A percentile compares a stretch with the other conserved stretches of the same genome.
Evolutionary conservation across 2,329 filamentous ascomycete species (phyloP).

Genomic region (Colletotrichum trifolii): DNA sequence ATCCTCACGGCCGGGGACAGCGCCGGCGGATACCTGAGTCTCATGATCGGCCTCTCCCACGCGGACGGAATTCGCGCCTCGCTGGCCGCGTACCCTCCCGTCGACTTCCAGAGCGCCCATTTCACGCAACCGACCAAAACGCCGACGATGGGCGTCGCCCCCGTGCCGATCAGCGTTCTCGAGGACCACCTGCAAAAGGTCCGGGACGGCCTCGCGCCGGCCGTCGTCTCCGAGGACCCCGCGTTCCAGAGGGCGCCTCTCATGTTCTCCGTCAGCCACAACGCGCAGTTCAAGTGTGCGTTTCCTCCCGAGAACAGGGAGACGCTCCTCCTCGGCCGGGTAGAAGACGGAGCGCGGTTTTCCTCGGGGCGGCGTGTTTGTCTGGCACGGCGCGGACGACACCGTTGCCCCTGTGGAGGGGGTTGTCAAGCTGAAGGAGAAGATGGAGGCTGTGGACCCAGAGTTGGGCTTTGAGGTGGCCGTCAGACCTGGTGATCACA

Average conservation of each 20-base stretch:
- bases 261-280: constrained; percentile 11
- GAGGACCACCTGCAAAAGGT: constrained; percentile 20
- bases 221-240: constrained; percentile 5
- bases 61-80: constrained; percentile 38
- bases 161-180: constrained; percentile 5
- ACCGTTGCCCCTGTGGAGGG: constrained; percentile 11
- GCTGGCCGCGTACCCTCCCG: constrained; percentile 38
- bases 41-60: constrained; percentile 39
- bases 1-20: constrained; percentile 23
- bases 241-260: constrained; percentile 4
- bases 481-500: constrained; percentile 15
- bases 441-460: constrained; percentile 9
- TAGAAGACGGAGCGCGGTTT: constrained; percentile 17
- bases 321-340: constrained; percentile 5
- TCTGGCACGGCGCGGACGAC: constrained; percentile 22
- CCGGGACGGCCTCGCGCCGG: neutral
- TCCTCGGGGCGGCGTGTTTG: constrained; percentile 22
- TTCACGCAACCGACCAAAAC: neutral
- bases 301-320: constrained; percentile 4
- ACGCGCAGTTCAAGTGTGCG: neutral
- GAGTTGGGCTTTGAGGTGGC: constrained; percentile 1
- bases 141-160: constrained; percentile 1
- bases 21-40: constrained; percentile 42
- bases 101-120: constrained; percentile 34
- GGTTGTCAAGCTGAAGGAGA: neutral